Conservation (phyloP, 2,329 filamentous ascomycete species). For the Cadophora gregata region DNA sequence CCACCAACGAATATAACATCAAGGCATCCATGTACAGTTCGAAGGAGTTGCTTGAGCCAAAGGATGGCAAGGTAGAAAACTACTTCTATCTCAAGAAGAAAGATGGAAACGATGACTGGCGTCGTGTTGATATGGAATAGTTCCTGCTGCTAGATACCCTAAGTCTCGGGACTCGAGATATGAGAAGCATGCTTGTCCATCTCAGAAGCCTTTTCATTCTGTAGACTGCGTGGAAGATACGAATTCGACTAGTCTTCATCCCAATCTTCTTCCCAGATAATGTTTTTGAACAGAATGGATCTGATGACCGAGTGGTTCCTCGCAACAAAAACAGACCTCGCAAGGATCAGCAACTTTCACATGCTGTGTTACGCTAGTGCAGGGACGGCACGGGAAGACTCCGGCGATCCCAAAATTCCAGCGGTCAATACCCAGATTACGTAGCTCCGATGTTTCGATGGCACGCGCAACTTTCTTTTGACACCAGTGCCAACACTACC, state of each 20-base stretch:
- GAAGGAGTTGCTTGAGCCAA: constrained; percentile 43
- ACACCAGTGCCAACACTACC: background rate
- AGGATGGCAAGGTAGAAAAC: constrained; percentile 26
- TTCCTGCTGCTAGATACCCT: constrained; percentile 17
- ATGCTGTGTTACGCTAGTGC: constrained; percentile 7
- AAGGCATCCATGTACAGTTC: constrained; percentile 63
- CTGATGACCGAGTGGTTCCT: too few species aligned
- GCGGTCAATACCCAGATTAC: constrained; percentile 14
- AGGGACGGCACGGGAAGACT: constrained; percentile 9
- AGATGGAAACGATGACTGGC: constrained; percentile 23
- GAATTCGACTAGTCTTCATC: too few species aligned
- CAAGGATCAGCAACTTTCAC: constrained; percentile 16
- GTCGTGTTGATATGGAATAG: constrained; percentile 29
- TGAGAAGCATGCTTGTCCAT: too few species aligned
- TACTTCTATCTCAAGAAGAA: constrained; percentile 37
- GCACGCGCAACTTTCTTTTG: constrained; percentile 4
- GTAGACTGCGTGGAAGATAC: too few species aligned
- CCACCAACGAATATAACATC: constrained; percentile 66
- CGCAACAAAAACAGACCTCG: too few species aligned
- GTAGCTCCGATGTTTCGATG: constrained; percentile 8
- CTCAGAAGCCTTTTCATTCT: too few species aligned
- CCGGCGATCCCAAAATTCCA: constrained; percentile 4
- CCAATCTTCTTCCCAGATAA: too few species aligned
- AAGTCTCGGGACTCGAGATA: too few species aligned
- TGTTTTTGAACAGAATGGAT: too few species aligned